Base-by-base conservation (phyloP, 129 eudicot genomes). In the Tanacetum coccineum region DNA sequence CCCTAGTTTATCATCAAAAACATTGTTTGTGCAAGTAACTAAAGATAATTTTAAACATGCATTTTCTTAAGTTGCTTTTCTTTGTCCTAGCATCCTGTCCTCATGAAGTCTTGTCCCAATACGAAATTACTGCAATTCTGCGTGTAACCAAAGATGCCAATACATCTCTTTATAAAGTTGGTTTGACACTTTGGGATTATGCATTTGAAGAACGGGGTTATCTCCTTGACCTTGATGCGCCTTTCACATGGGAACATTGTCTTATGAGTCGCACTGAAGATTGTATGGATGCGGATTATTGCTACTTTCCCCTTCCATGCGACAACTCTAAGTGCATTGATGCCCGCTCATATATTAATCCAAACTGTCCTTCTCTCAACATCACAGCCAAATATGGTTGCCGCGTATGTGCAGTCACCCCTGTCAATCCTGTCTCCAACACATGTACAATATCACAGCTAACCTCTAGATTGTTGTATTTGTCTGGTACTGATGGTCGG, bases 401-500 rank as follows among this genome's bases (percentile, higher is more conserved):
- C 18, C 3, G 26, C 39, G 9, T 57, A 57, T 57, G 62, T 21
- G 14, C 62, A 0, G 30, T 25, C 62, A 57, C 39, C 18, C 62
- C 62, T 3, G 6, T 57, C 14, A 57, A 57, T 14, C 62, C 62
- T 8, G 6, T 57, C 17, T 57, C 62, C 4, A 57, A 57, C 25
- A 1, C 40, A 57, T 57, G 62, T 13, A 25, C 25, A 25, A 8
- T 57, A 25, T 57, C 62, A 57, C 62, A 57, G 15, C 28, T 57
- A 12, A 57, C 40, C 21, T 20, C 42, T 56, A 15, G 15, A 21
- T 9, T 52, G 3, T 52, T 52, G 57, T 1, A 3, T 4, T 3
- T 30, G 6, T 30, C 36, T 4, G 32, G 32, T 28, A 77, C 82
- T 11, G 50, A 83, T 67, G 81, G 82, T 17, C 70, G 47, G 1